Evolutionary conservation across 2,329 filamentous ascomycete genomes (phyloP).

Genomic region (Monosporascus sp.): DNA sequence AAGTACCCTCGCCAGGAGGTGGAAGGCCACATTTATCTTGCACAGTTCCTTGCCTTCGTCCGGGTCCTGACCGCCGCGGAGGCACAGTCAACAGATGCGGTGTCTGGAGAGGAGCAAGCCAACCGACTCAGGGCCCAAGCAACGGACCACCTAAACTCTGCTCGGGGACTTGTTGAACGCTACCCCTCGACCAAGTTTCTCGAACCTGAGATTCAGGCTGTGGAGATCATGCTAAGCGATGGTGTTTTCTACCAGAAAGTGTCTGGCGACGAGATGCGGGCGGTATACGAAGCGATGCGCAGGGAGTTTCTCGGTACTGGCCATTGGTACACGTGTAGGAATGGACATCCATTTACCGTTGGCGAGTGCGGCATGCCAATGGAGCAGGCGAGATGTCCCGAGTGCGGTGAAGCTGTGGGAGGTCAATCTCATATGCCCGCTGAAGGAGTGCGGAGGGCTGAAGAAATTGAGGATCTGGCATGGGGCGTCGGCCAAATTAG

Average conservation of each 20-base stretch:
- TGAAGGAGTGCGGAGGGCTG: constrained; percentile 45
- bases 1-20: constrained; percentile 37
- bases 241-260: constrained; percentile 44
- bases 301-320: constrained; percentile 46
- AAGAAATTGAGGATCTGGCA: constrained; percentile 39
- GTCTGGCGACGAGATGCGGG: constrained; percentile 45
- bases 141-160: constrained; percentile 7
- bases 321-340: constrained; percentile 57
- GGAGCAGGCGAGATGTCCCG: constrained; percentile 54
- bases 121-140: constrained; percentile 7
- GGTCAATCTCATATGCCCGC: constrained; percentile 46
- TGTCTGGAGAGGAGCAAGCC: neutral
- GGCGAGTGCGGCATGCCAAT: constrained; percentile 65
- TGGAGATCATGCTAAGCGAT: constrained; percentile 39
- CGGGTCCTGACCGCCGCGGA: constrained; percentile 11
- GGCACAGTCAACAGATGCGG: neutral
- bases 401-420: constrained; percentile 55
- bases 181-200: constrained; percentile 29
- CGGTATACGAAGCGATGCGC: constrained; percentile 47
- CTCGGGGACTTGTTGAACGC: constrained; percentile 7
- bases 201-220: constrained; percentile 39
- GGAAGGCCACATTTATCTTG: constrained; percentile 46
- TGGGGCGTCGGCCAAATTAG: neutral
- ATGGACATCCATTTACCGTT: constrained; percentile 57
- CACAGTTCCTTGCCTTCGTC: constrained; percentile 42